phyloP scores from a whole-genome alignment of 31 red algal genomes.

The Bonnemaisonia californica region DNA sequence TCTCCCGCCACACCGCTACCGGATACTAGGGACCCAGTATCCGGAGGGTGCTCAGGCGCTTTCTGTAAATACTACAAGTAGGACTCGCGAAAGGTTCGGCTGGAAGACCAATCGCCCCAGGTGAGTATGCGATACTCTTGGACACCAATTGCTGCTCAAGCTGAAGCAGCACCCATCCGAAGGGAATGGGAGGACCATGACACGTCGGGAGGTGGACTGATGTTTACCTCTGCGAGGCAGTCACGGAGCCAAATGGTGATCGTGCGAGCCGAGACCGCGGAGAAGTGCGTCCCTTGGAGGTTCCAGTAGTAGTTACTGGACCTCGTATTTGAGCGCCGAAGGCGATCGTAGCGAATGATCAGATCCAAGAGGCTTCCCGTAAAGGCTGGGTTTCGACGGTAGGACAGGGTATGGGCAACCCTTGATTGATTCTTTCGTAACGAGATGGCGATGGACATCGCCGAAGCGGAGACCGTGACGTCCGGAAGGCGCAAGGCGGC shows the following conservation, averaged over 20 bases:
- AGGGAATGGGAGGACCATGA: conserved; percentile 23
- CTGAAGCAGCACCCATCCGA: conserved; percentile 34
- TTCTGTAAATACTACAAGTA: no score
- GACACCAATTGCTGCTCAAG: conserved; percentile 7
- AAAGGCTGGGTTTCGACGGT: background rate
- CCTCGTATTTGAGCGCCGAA: background rate
- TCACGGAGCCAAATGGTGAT: background rate
- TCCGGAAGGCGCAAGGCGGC: background rate
- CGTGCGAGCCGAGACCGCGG: background rate
- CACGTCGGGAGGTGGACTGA: conserved; percentile 13
- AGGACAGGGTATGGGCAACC: conserved; percentile 16
- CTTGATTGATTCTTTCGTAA: conserved; percentile 12
- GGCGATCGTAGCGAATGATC: conserved; percentile 2
- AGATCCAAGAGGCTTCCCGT: conserved; percentile 1
- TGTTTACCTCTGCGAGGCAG: background rate
- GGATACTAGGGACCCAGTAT: no score
- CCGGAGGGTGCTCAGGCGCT: no score
- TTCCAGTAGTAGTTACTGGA: conserved; percentile 5
- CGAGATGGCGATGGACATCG: background rate
- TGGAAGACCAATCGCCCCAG: conserved; percentile 22
- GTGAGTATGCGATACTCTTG: conserved; percentile 26
- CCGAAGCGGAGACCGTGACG: background rate
- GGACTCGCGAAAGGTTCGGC: conserved; percentile 13
- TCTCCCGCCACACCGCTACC: no score
- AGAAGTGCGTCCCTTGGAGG: background rate